Base-by-base conservation (phyloP, 345 rosid species). In the Eutrema heterophyllum region DNA sequence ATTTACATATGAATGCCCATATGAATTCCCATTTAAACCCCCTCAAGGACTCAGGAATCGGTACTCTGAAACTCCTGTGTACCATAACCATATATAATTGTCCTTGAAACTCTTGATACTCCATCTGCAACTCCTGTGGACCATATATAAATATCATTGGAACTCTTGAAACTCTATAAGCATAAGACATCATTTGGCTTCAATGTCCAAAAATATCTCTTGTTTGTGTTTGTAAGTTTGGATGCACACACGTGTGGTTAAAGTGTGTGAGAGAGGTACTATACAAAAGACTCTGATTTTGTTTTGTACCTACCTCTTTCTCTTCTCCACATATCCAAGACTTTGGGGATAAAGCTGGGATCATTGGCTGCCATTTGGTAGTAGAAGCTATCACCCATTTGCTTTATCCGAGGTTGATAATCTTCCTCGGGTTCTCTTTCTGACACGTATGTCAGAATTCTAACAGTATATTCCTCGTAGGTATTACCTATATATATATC, bases 391-490 rank as follows among this genome's bases (percentile, higher is more conserved):
- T 85, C 97, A 84, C 93, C 52, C 91, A 60, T 81, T 81, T 61
- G 83, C 24, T 83, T 79, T 86, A 88, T 88, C 96, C 85, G 6
- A 78, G 86, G 79, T 77, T 64, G 91, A 88, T 93, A 84, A 85
- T 79, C 77, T 81, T 76, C 76, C 58, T 52, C 39, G 53, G 88
- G 96, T 73, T 82, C 72, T 45, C 67, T 71, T 77, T 50, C 29
- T 15, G 86, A 87, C 93, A 86, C 90, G 86, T 83, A 7, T 6
- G 46, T 41, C 57, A 9, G 72, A 16, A 78, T 83, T 83, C 74
- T 63, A 40, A 24, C 43, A 71, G 90, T 71, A 84, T 88, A 82
- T 90, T 83, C 89, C 74, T 33, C 16, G 14, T 18, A 48, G n/a
- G 58, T 36, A 41, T 76, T 8, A 64, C 53, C 81, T 86, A 80